Evolutionary conservation across 805 yeast species (phyloP).

Genomic region (Kregervanrija pseudodelftensis): DNA sequence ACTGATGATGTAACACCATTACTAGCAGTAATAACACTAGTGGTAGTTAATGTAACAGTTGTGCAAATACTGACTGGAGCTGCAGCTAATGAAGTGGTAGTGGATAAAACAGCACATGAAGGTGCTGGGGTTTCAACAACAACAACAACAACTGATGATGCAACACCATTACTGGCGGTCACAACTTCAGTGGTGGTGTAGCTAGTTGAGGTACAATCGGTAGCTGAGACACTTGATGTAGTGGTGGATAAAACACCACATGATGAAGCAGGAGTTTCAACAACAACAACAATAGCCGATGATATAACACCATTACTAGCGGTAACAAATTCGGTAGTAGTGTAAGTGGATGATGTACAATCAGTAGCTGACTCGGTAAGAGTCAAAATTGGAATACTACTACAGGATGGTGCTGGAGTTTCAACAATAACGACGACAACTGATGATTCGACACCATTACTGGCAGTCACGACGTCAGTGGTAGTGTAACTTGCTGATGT

Average conservation of each 20-base stretch:
- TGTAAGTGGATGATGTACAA: slow-evolving; percentile 1
- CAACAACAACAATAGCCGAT: not conserved
- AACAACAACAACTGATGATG: slow-evolving; percentile 2
- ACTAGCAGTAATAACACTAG: not conserved
- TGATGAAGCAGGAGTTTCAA: slow-evolving; percentile 3
- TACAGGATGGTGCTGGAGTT: slow-evolving; percentile 2
- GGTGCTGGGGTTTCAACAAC: slow-evolving; percentile 3
- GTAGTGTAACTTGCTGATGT: not conserved
- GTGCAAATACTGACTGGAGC: not conserved
- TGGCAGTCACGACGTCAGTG: not conserved
- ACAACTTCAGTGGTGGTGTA: slow-evolving; percentile 1
- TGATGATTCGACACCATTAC: too few relatives aligned
- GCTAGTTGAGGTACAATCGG: not conserved
- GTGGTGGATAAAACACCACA: slow-evolving; percentile 2
- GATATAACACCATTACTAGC: not conserved
- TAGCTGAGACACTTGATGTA: not conserved
- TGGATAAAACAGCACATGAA: not conserved
- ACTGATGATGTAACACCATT: not conserved
- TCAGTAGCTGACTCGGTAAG: not conserved
- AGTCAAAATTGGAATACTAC: not conserved
- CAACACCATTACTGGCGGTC: slow-evolving; percentile 1
- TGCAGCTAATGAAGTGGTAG: not conserved
- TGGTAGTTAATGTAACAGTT: not conserved
- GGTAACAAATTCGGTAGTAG: not conserved
- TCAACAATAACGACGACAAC: slow-evolving; percentile 3